phyloP scores from a whole-genome alignment of 2,329 filamentous ascomycete species.

The Fusarium duplospermum region DNA sequence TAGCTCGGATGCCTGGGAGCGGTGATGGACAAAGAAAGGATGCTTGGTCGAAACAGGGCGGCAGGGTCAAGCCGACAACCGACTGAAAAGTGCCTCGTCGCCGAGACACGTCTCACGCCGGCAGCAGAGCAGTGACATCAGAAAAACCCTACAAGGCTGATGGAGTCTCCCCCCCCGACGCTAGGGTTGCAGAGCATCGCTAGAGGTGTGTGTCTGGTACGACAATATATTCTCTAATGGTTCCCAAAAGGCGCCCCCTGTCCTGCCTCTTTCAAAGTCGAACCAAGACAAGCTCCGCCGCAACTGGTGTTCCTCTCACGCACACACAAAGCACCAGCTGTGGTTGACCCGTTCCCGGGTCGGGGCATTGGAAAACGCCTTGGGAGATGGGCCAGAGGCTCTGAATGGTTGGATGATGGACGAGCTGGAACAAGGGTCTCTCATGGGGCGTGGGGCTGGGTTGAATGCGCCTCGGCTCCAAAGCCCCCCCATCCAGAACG shows the following conservation, averaged over 20 bases:
- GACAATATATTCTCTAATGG: background rate
- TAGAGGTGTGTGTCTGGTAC: background rate
- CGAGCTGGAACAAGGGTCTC: constrained; percentile 38
- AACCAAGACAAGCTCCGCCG: constrained; percentile 30
- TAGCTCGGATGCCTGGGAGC: constrained; percentile 13
- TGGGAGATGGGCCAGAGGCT: constrained; percentile 18
- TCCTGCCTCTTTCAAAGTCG: constrained; percentile 20
- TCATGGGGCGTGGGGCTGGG: constrained; percentile 38
- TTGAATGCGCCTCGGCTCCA: constrained; percentile 42
- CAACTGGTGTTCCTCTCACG: constrained; percentile 5
- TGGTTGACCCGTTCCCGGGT: constrained; percentile 6
- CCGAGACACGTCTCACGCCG: constrained; percentile 36
- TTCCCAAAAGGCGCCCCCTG: constrained; percentile 6
- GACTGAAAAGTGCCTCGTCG: constrained; percentile 29
- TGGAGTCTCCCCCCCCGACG: constrained; percentile 3
- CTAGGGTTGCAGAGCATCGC: constrained; percentile 3
- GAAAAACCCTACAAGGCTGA: constrained; percentile 43
- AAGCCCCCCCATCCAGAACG: constrained; percentile 41
- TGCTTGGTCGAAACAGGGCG: constrained; percentile 2
- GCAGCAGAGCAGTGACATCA: constrained; percentile 38
- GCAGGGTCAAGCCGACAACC: constrained; percentile 14
- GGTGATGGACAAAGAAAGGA: constrained; percentile 3
- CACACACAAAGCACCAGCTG: constrained; percentile 7
- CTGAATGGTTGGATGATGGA: constrained; percentile 34
- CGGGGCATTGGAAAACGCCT: constrained; percentile 39